A percentile compares a stretch with the other conserved stretches of the same genome.
Conservation (phyloP, 441 rosid genomes). For the Gossypium gossypioides region DNA sequence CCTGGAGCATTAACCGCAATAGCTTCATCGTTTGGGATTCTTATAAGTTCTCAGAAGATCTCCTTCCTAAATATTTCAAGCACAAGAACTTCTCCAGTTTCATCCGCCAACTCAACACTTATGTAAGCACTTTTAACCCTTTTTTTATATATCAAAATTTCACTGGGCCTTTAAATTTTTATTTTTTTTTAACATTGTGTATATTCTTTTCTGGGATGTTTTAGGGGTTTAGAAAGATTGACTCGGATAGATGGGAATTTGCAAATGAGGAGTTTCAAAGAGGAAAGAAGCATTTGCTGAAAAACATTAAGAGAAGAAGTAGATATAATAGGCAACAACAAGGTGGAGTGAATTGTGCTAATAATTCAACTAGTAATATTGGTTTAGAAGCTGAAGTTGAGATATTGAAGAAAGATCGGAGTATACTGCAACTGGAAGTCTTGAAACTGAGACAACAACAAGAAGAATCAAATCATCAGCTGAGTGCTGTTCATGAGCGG, state of each 20-base stretch:
- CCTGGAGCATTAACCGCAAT: slow-evolving; percentile 34
- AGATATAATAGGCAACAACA: slow-evolving; percentile 29
- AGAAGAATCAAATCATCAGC: slow-evolving; percentile 30
- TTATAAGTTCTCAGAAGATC: slow-evolving; percentile 29
- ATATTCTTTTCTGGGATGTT: not conserved
- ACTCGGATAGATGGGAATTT: slow-evolving; percentile 64
- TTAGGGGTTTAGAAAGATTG: slow-evolving; percentile 64
- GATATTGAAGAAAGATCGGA: slow-evolving; percentile 38
- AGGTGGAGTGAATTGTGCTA: not conserved
- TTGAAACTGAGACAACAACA: slow-evolving; percentile 33
- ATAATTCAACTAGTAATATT: slow-evolving; percentile 4
- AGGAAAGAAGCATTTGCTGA: slow-evolving; percentile 62
- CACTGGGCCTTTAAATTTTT: not conserved
- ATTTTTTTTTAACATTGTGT: not conserved
- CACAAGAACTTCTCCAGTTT: slow-evolving; percentile 57
- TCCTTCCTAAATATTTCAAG: slow-evolving; percentile 52
- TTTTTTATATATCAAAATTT: not conserved
- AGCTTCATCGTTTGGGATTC: slow-evolving; percentile 55
- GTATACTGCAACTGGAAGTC: slow-evolving; percentile 35
- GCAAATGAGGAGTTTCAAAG: slow-evolving; percentile 52
- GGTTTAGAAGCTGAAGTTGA: slow-evolving; percentile 31
- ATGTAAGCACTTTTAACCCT: slow-evolving; percentile 24
- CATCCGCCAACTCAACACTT: slow-evolving; percentile 52
- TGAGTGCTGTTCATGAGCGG: slow-evolving; percentile 32
- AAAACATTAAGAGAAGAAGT: slow-evolving; percentile 52